phyloP scores from a whole-genome alignment of 2,329 filamentous ascomycete species.

The Aspergillus fumigatus region DNA sequence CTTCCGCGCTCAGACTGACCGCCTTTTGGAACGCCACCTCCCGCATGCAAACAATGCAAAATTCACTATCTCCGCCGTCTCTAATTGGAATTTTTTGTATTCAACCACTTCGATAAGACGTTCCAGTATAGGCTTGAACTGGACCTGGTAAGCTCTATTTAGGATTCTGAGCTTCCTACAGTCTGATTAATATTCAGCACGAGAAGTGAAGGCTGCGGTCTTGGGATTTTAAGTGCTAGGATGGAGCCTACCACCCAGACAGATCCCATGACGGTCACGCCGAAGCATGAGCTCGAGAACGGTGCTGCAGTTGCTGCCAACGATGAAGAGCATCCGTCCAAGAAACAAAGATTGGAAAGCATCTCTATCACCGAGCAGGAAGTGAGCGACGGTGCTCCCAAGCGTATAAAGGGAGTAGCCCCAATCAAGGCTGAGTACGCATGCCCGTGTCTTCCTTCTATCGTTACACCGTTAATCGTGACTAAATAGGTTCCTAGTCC shows the following conservation, averaged over 20 bases:
- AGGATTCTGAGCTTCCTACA: neutral
- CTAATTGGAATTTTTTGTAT: conserved; percentile 10
- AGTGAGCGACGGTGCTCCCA: conserved; percentile 21
- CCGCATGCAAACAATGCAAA: conserved; percentile 22
- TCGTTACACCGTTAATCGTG: conserved; percentile 1
- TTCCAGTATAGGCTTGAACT: neutral
- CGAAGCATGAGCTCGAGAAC: conserved; percentile 19
- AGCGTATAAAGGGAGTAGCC: conserved; percentile 55
- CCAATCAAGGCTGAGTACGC: conserved; percentile 69
- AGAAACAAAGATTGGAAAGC: conserved; percentile 55
- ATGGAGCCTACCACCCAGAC: conserved; percentile 12
- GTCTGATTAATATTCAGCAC: neutral
- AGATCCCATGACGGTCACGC: conserved; percentile 7
- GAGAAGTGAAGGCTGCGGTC: neutral
- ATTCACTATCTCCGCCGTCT: conserved; percentile 1
- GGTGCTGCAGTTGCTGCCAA: conserved; percentile 24
- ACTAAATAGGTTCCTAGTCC: conserved; percentile 29
- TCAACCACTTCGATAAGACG: neutral
- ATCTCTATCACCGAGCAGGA: conserved; percentile 19
- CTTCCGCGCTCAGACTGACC: neutral
- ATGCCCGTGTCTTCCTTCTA: neutral
- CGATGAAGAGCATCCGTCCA: conserved; percentile 47
- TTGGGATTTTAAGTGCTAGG: neutral
- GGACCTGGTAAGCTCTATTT: neutral
- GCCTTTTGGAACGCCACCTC: conserved; percentile 2